phyloP scores from a whole-genome alignment of 805 yeast species.

The Saccharomycopsis javanensis region DNA sequence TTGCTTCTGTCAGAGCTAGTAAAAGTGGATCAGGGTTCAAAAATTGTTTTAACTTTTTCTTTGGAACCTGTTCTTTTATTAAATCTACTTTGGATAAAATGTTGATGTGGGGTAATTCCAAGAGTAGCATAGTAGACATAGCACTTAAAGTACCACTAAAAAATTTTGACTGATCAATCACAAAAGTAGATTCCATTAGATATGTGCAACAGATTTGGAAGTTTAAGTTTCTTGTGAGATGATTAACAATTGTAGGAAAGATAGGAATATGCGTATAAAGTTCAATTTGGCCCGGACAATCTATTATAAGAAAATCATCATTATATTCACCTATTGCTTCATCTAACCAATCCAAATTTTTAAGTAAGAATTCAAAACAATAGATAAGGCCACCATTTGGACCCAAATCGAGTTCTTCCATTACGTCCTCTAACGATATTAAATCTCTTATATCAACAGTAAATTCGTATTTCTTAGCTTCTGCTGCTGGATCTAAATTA shows the following conservation, averaged over 20 bases:
- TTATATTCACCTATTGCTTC: constrained; percentile 94
- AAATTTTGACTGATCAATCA: constrained; percentile 81
- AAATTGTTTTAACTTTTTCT: constrained; percentile 69
- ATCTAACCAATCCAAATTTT: constrained; percentile 93
- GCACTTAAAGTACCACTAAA: constrained; percentile 94
- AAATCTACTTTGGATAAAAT: constrained; percentile 80
- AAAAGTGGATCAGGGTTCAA: constrained; percentile 87
- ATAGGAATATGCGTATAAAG: constrained; percentile 91
- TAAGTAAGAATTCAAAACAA: constrained; percentile 83
- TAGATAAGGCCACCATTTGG: constrained; percentile 87
- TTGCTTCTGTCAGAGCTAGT: constrained; percentile 44
- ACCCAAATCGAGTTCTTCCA: constrained; percentile 63
- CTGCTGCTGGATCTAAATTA: constrained; percentile 91
- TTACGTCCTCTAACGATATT: constrained; percentile 65
- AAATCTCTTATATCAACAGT: constrained; percentile 73
- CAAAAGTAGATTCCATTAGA: constrained; percentile 87
- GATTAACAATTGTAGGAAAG: constrained; percentile 79
- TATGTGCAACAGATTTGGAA: constrained; percentile 91
- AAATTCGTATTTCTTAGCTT: constrained; percentile 56
- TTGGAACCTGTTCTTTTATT: constrained; percentile 67
- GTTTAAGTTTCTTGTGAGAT: constrained; percentile 66
- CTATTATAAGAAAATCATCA: constrained; percentile 89
- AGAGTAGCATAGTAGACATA: constrained; percentile 94
- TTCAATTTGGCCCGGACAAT: constrained; percentile 96
- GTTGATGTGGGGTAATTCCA: constrained; percentile 92